Base-by-base conservation (phyloP, 2,329 filamentous ascomycete genomes). In the Hymenotorrendiella dingleyae region DNA sequence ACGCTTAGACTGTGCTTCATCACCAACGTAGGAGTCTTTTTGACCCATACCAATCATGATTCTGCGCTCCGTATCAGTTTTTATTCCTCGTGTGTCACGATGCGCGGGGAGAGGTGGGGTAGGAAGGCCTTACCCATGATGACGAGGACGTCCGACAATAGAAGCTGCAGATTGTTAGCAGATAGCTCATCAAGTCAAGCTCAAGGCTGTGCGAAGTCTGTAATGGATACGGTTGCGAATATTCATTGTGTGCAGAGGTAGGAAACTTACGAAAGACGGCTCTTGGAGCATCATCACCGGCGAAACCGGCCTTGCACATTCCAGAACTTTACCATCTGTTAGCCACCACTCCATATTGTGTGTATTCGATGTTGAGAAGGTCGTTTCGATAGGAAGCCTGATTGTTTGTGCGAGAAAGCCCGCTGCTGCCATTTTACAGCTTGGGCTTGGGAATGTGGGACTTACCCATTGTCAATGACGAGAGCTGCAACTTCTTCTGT, bases 391-490 rank as follows among this genome's bases (percentile, higher is more conserved):
- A 29, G 36, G 35, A 39, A 39, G 30, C 19, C 34, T 19, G 40
- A 32, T 32, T 36, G 21, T 34, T 17, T 24, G 4, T 14, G 36
- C 47, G 40, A 43, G 43, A 17, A 46, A 47, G 42, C 54, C 53
- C 53, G 55, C 54, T 54, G 52, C 48, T 41, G 37, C 51, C 44
- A 36, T 40, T 46, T 49, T 40, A 36, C 48, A 42, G 38, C 40
- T 44, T 35, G 33, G 16, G 20, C 8, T 26, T 45, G 36, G 53
- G 60, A 59, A 59, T 56, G 59, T 64, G 59, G 64, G 73, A 77
- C 90, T 87, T 91, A 98, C 93, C 93, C 93, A 97, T 98, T 98
- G 90, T 98, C 93, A 78, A 98, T 97, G 75, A 98, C 93, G 87
- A 98, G 90, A 74, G 93, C 93, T 73, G 93, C 93, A 75, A 98